A percentile compares a stretch with the other conserved stretches of the same genome.
Evolutionary conservation across 2,329 filamentous ascomycete species (phyloP).

Genomic region (Sarocladiaceae sp.): DNA sequence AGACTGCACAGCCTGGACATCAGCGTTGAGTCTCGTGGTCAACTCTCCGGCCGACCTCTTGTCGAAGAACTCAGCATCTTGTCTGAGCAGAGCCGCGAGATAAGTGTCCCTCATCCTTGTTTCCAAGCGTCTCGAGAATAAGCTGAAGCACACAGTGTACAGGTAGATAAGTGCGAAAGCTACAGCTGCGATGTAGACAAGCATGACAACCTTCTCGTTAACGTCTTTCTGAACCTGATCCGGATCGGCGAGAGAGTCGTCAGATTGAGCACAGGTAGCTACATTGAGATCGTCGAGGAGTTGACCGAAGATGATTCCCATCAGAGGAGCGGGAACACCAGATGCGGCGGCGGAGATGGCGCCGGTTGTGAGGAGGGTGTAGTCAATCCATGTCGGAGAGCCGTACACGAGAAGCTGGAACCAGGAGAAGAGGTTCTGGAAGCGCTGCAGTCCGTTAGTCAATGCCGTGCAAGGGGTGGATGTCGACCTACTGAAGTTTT

Average conservation of each 20-base stretch:
- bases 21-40: conserved; percentile 34
- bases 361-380: conserved; percentile 36
- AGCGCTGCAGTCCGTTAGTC: too few relatives aligned
- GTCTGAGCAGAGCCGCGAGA: conserved; percentile 38
- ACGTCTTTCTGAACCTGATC: conserved; percentile 36
- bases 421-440: conserved; percentile 29
- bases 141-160: conserved; percentile 32
- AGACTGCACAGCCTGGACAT: conserved; percentile 28
- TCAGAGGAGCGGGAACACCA: conserved; percentile 59
- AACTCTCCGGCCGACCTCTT: conserved; percentile 28
- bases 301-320: conserved; percentile 61
- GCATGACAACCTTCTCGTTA: conserved; percentile 53
- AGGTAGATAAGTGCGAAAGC: conserved; percentile 19
- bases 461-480: too few relatives aligned
- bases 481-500: conserved; percentile 11
- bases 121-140: conserved; percentile 41
- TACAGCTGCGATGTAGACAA: conserved; percentile 22
- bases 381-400: conserved; percentile 38
- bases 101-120: conserved; percentile 39
- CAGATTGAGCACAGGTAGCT: conserved; percentile 43
- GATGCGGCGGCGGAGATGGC: conserved; percentile 46
- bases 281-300: conserved; percentile 58
- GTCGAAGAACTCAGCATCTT: conserved; percentile 44
- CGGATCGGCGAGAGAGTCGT: conserved; percentile 18
- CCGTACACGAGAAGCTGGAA: conserved; percentile 42